Percentiles rank a stretch among this genome's conserved stretches.
Evolutionary conservation across 495 filamentous ascomycete genomes (phyloP).

Genomic region (Glarea lozoyensis): DNA sequence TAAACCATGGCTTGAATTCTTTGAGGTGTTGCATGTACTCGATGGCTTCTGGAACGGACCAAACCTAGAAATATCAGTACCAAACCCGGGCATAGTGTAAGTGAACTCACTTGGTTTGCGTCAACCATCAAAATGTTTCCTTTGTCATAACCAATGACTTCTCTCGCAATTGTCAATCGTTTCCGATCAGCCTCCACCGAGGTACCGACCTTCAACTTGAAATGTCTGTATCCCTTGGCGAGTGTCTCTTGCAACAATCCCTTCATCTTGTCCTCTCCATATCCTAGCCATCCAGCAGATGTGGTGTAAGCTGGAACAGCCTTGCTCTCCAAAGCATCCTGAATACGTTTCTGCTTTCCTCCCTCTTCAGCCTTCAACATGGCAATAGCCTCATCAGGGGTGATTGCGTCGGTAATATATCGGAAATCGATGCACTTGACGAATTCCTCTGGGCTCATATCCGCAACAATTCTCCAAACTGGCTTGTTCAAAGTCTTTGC

Average conservation of each 20-base stretch:
- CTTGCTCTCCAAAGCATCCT: conserved; percentile 56
- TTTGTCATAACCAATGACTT: conserved; percentile 75
- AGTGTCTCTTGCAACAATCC: conserved; percentile 62
- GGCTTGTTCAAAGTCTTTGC: conserved; percentile 78
- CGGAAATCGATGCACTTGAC: conserved; percentile 86
- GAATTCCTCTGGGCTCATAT: conserved; percentile 82
- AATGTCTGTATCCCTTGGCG: conserved; percentile 69
- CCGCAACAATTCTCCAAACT: conserved; percentile 81
- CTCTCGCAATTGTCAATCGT: conserved; percentile 64
- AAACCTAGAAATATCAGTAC: conserved; percentile 41
- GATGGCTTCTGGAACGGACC: conserved; percentile 88
- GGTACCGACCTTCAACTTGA: conserved; percentile 86
- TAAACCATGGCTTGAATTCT: conserved; percentile 91
- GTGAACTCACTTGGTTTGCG: conserved; percentile 64
- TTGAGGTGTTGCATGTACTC: conserved; percentile 75
- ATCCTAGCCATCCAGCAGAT: conserved; percentile 90
- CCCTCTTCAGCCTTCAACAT: conserved; percentile 53
- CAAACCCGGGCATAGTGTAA: not conserved
- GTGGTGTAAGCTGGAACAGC: conserved; percentile 91
- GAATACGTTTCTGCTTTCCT: conserved; percentile 57
- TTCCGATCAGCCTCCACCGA: conserved; percentile 60
- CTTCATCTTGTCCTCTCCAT: conserved; percentile 78
- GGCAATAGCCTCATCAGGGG: conserved; percentile 71
- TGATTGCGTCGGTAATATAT: conserved; percentile 90
- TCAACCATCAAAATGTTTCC: conserved; percentile 92